These are phyloP conservation scores for Infundibulicybe gibba DNA, from an alignment of 768 basidiomycete species.

Conservation along the genomic window DNA sequence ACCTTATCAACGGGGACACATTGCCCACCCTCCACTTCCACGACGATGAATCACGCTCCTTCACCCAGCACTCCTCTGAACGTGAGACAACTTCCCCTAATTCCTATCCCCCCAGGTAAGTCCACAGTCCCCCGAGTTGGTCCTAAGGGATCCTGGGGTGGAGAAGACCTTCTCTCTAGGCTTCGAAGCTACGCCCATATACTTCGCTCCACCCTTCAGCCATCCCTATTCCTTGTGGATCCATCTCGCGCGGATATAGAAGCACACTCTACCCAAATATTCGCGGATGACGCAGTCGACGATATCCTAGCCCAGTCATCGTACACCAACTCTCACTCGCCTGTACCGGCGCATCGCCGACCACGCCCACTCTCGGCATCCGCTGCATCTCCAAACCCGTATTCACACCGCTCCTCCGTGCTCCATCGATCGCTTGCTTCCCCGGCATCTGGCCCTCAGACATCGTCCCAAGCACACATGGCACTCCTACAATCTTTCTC, in stretches of 20 bases:
- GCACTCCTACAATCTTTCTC: conserved; percentile 93
- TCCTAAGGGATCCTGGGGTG: conserved; percentile 70
- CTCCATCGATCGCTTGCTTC: conserved; percentile 76
- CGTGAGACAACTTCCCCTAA: conserved; percentile 32
- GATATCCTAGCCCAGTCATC: conserved; percentile 82
- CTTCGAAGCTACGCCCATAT: conserved; percentile 77
- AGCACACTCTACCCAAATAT: conserved; percentile 79
- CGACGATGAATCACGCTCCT: conserved; percentile 91
- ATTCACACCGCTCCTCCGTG: conserved; percentile 68
- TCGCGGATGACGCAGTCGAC: conserved; percentile 84
- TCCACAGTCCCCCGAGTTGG: conserved; percentile 44
- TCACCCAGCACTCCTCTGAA: conserved; percentile 48
- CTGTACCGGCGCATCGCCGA: conserved; percentile 79
- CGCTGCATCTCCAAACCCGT: conserved; percentile 41
- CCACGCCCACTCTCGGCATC: conserved; percentile 58
- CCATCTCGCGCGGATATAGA: conserved; percentile 93
- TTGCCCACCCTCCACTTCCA: conserved; percentile 93
- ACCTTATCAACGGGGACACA: conserved; percentile 81
- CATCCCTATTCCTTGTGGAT: conserved; percentile 86
- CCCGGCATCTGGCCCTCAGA: conserved; percentile 43
- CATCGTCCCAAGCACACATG: conserved; percentile 68
- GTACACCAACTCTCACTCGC: conserved; percentile 72
- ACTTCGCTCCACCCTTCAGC: conserved; percentile 81
- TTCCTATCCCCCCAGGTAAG: conserved; percentile 53
- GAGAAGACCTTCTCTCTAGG: conserved; percentile 79